phyloP scores from a whole-genome alignment of 345 rosid genomes.

The Odontarrhena argentea region DNA sequence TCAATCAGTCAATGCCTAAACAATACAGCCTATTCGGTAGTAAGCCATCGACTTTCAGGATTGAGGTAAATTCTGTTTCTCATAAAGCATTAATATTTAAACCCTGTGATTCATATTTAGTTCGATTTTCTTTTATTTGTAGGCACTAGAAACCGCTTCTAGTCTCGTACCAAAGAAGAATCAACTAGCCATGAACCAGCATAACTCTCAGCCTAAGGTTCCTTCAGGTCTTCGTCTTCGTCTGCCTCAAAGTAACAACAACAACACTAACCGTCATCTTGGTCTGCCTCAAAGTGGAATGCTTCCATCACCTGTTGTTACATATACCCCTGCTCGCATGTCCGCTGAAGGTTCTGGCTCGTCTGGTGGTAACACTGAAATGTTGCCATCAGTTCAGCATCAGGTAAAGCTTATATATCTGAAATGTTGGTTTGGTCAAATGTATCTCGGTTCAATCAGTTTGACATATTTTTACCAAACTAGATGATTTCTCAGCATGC shows the following conservation, averaged over 20 bases:
- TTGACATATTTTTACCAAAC: background rate
- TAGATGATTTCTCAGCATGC: background rate
- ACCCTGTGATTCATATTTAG: background rate
- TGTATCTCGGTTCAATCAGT: no score
- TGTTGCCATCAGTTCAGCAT: constrained; percentile 64
- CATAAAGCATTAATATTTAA: background rate
- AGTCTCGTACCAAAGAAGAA: constrained; percentile 49
- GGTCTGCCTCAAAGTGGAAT: constrained; percentile 66
- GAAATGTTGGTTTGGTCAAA: background rate
- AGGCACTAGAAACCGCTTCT: constrained; percentile 62
- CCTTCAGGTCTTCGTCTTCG: constrained; percentile 56
- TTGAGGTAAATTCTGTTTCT: constrained; percentile 55
- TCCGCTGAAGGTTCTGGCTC: constrained; percentile 44
- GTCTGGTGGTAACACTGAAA: background rate
- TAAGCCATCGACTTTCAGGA: constrained; percentile 58
- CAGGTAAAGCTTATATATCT: constrained; percentile 42
- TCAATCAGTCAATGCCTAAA: constrained; percentile 54
- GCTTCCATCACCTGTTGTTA: constrained; percentile 56
- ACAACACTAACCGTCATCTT: constrained; percentile 55
- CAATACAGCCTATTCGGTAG: constrained; percentile 46
- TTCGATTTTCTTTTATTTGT: background rate
- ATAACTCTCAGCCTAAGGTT: constrained; percentile 68
- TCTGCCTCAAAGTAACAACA: constrained; percentile 64
- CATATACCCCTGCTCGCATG: constrained; percentile 58
- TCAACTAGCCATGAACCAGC: constrained; percentile 36